Evolutionary conservation across 2,329 filamentous ascomycete species (phyloP).

Genomic region (Alternaria gaisen): DNA sequence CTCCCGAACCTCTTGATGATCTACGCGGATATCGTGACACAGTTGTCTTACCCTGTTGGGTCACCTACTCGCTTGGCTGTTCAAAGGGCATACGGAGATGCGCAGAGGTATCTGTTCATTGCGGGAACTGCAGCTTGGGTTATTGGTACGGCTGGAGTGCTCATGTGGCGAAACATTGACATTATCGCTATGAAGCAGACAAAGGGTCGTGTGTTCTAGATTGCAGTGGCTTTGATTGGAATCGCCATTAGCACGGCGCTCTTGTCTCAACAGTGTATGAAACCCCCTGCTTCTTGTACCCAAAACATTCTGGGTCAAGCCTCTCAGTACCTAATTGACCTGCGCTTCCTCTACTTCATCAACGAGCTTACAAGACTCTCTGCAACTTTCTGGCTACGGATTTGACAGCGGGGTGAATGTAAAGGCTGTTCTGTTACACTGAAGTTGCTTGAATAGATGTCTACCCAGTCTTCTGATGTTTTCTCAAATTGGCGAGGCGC

Average conservation of each 20-base stretch:
- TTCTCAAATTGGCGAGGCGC: not conserved
- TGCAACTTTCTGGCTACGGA: not conserved
- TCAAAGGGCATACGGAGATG: slow-evolving; percentile 41
- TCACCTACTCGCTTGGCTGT: slow-evolving; percentile 56
- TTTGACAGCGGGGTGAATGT: not conserved
- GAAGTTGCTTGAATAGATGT: not conserved
- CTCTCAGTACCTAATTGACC: not conserved
- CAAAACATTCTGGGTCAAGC: not conserved
- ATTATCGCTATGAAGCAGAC: slow-evolving; percentile 55
- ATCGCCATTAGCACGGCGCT: not conserved
- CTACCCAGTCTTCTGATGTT: not conserved
- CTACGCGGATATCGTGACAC: slow-evolving; percentile 61
- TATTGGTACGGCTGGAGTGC: slow-evolving; percentile 46
- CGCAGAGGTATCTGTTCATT: slow-evolving; percentile 44
- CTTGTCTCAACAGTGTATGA: not conserved
- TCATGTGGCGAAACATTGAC: slow-evolving; percentile 60
- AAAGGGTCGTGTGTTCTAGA: slow-evolving; percentile 61
- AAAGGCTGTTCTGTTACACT: not conserved
- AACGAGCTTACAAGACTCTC: not conserved
- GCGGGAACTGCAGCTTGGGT: slow-evolving; percentile 36
- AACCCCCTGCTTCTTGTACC: not conserved
- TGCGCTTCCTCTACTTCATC: not conserved
- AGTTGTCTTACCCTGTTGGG: slow-evolving; percentile 62
- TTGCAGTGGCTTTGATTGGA: not conserved
- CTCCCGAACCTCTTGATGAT: slow-evolving; percentile 52